Evolutionary conservation across 2,329 filamentous ascomycete species (phyloP), one percentile per base, ranked within the genome.

Genomic region (Scorias spongiosa): DNA sequence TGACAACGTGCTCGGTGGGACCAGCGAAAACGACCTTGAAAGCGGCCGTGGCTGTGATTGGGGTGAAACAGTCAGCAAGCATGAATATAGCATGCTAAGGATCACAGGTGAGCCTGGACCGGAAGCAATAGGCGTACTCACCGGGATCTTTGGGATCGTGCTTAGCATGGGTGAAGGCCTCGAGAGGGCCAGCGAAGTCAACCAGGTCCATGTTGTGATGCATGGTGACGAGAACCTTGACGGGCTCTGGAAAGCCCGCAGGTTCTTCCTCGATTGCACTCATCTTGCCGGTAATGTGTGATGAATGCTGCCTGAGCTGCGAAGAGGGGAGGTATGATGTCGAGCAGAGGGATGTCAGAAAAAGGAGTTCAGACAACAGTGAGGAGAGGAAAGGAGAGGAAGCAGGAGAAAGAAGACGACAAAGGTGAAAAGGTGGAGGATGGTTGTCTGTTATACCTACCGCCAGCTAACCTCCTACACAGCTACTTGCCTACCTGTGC

Each of bases 151-250:
- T 70, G 53, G 63, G 51, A 50, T 76, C 66, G 53, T 77, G 72
- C 49, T 66, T 65, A 50, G 74, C 71, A 48, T 65, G 62, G 57
- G 60, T 66, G 50, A 79, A 65, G 54, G 76, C 69, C 61, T 78
- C 74, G 42, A 78, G 65, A 42, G 75, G 74, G 41, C 74, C 75
- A 51, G 68, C 64, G 51, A 75, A 69, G 60, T 76, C 72, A 49
- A 76, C 62, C 40, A 71, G 67, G 60, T 75, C 72, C 63, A 76
- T 73, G 54, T 66, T 66, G 47, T 68, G 63, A 58, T 73, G 70
- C 53, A 76, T 65, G 56, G 70, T 65, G 58, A 78, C 71, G 62
- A 78, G 71, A 57, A 78, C 75, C 65, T 76, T 72, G 67, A 78
- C 70, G 34, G 63, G 60, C 55, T 66, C 62, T 45, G 56, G 53